Evolutionary conservation across 495 filamentous ascomycete species (phyloP).

Genomic region (Daldinia loculata): DNA sequence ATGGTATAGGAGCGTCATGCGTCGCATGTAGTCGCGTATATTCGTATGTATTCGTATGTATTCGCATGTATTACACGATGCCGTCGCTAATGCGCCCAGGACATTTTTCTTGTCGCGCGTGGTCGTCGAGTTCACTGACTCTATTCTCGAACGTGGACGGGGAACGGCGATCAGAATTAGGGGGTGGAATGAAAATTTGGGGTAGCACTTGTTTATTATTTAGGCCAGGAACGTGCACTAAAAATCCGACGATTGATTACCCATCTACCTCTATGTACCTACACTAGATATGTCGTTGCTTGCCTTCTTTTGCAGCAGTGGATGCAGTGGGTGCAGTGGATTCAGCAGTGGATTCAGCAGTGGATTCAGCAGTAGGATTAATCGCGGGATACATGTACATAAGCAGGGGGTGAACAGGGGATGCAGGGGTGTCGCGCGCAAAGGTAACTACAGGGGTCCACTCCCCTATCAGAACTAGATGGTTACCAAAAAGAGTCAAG

Average conservation of each 20-base stretch:
- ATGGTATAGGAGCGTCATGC: slow-evolving; percentile 26
- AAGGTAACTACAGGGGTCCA: slow-evolving; percentile 21
- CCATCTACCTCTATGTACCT: neutral
- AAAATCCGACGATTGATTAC: slow-evolving; percentile 22
- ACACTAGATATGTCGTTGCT: slow-evolving; percentile 5
- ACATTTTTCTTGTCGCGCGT: slow-evolving; percentile 33
- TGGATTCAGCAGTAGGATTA: slow-evolving; percentile 20
- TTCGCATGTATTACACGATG: slow-evolving; percentile 21
- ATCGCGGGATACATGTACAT: slow-evolving; percentile 39
- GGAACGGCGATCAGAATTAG: slow-evolving; percentile 37
- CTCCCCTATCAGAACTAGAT: slow-evolving; percentile 30
- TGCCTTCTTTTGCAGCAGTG: slow-evolving; percentile 16
- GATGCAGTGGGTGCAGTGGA: too few relatives aligned
- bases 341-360: slow-evolving; percentile 18
- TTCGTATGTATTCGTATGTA: neutral
- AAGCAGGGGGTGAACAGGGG: slow-evolving; percentile 22
- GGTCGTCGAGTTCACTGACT: slow-evolving; percentile 19
- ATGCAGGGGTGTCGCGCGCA: slow-evolving; percentile 26
- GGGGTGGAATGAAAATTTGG: slow-evolving; percentile 42
- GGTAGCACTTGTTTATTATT: slow-evolving; percentile 44
- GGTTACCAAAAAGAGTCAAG: slow-evolving; percentile 26
- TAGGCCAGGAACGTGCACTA: slow-evolving; percentile 37
- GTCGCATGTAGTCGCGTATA: slow-evolving; percentile 16
- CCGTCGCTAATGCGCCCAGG: slow-evolving; percentile 16
- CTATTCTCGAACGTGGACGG: slow-evolving; percentile 22